Conservation (phyloP, 2,329 filamentous ascomycete genomes). For the Neocucurbitaria cava region DNA sequence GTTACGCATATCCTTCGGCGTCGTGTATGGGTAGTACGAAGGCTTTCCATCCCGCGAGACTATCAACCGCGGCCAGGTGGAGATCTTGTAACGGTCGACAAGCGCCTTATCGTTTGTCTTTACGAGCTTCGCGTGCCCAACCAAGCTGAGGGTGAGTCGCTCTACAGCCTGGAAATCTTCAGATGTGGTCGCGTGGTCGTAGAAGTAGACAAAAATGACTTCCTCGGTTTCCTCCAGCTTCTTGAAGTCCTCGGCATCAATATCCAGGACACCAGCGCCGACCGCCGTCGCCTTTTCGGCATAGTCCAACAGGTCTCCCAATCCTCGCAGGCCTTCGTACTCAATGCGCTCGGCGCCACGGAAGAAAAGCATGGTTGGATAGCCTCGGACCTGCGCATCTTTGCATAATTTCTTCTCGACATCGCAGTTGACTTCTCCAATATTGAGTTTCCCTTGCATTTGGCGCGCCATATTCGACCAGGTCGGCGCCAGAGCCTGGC, state of each 20-base stretch:
- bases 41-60: conserved; percentile 89
- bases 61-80: conserved; percentile 92
- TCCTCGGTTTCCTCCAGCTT: conserved; percentile 91
- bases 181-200: conserved; percentile 89
- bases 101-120: conserved; percentile 84
- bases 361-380: conserved; percentile 93
- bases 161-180: conserved; percentile 93
- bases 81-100: conserved; percentile 88
- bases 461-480: conserved; percentile 91
- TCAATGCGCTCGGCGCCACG: conserved; percentile 89
- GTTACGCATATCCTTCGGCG: conserved; percentile 92
- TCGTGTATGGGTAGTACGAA: conserved; percentile 86
- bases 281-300: conserved; percentile 85
- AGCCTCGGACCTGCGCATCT: conserved; percentile 79
- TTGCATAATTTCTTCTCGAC: conserved; percentile 87
- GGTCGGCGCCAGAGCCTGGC: conserved; percentile 87
- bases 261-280: conserved; percentile 77
- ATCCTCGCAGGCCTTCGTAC: conserved; percentile 87
- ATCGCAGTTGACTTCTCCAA: conserved; percentile 97
- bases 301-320: conserved; percentile 88
- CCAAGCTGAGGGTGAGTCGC: conserved; percentile 82
- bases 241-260: conserved; percentile 77
- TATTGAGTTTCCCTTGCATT: conserved; percentile 87
- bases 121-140: conserved; percentile 90
- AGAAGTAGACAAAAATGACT: conserved; percentile 97